Conservation (phyloP, 2,329 filamentous ascomycete species). For the Colletotrichum nymphaeae region DNA sequence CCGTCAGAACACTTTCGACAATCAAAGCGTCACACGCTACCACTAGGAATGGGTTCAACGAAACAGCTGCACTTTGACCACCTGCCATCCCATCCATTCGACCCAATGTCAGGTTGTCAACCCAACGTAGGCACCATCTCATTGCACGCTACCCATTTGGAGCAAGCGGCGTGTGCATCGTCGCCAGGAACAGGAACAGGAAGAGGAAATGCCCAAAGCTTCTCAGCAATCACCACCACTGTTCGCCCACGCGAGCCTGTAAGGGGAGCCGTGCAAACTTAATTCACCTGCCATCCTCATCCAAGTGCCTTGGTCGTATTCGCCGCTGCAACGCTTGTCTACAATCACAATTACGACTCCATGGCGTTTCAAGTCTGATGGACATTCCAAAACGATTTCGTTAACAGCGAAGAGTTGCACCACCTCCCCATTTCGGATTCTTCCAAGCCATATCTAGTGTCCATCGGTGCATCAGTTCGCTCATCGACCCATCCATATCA, state of each 20-base stretch:
- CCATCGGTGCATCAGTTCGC: background rate
- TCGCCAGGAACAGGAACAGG: background rate
- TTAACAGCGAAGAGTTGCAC: background rate
- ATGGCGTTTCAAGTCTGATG: conserved; percentile 15
- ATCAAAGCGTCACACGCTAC: background rate
- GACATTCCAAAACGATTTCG: conserved; percentile 1
- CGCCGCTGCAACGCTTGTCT: background rate
- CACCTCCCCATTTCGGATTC: background rate
- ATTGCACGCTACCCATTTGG: conserved; percentile 1
- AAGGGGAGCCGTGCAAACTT: conserved; percentile 4
- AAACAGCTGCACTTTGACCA: conserved; percentile 22
- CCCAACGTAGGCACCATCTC: background rate
- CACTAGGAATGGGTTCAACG: background rate
- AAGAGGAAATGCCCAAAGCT: background rate
- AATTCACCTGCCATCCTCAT: conserved; percentile 11
- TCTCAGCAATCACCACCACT: background rate
- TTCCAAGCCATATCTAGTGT: background rate
- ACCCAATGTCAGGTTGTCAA: background rate
- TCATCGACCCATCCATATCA: background rate
- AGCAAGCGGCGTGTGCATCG: conserved; percentile 1
- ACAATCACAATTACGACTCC: conserved; percentile 6
- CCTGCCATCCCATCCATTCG: conserved; percentile 13
- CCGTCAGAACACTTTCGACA: background rate
- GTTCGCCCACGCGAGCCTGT: background rate
- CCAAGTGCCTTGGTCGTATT: conserved; percentile 3